These are phyloP conservation scores for Tetrapisispora phaffii DNA, from an alignment of 805 yeast species.

Conservation along the genomic window DNA sequence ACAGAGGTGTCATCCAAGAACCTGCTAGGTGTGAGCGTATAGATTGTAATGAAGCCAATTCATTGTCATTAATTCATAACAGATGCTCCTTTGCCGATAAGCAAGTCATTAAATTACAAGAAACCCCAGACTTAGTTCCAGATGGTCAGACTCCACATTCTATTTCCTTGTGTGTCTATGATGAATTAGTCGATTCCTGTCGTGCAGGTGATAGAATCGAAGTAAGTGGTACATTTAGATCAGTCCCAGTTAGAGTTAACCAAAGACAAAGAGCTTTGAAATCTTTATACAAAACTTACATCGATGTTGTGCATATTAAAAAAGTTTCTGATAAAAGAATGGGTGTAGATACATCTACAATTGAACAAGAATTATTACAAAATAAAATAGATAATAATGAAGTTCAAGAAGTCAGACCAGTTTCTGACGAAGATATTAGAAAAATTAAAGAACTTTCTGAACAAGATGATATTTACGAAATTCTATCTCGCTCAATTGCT, in stretches of 20 bases:
- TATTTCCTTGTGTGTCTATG: conserved; percentile 86
- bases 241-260: conserved; percentile 83
- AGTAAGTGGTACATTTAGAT: conserved; percentile 89
- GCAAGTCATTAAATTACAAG: conserved; percentile 88
- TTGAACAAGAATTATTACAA: conserved; percentile 35
- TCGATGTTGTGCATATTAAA: conserved; percentile 88
- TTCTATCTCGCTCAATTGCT: conserved; percentile 82
- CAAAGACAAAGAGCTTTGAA: conserved; percentile 76
- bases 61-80: conserved; percentile 87
- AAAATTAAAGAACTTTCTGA: conserved; percentile 51
- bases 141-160: conserved; percentile 99
- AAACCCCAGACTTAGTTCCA: conserved; percentile 91
- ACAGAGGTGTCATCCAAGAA: conserved; percentile 88
- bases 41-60: conserved; percentile 68
- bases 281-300: conserved; percentile 78
- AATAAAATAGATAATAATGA: conserved; percentile 44
- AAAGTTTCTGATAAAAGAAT: conserved; percentile 75
- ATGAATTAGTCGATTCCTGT: conserved; percentile 87
- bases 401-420: conserved; percentile 63
- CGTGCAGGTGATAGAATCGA: conserved; percentile 96
- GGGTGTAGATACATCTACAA: conserved; percentile 69
- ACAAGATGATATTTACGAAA: conserved; percentile 74
- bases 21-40: conserved; percentile 90
- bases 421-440: conserved; percentile 60
- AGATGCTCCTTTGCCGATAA: conserved; percentile 90